These are phyloP conservation scores for Xylariaceae sp. DNA, from an alignment of 2,329 filamentous ascomycete genomes.

Conservation along the genomic window DNA sequence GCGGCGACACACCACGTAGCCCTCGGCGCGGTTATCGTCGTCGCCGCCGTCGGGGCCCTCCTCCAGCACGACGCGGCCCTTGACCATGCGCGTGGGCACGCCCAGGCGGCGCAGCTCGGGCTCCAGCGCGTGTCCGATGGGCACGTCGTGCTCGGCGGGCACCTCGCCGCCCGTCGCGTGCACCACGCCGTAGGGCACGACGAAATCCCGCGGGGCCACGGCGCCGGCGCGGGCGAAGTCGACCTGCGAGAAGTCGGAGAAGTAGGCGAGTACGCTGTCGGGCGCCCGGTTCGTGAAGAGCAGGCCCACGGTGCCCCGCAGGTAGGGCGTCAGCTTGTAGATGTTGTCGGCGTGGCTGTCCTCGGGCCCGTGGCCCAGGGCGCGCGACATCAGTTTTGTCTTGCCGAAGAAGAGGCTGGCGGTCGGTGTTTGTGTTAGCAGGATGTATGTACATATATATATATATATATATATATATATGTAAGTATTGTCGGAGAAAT, in stretches of 20 bases:
- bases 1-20: slow-evolving; percentile 81
- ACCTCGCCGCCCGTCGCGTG: slow-evolving; percentile 81
- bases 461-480: background rate
- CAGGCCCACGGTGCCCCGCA: slow-evolving; percentile 83
- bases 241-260: slow-evolving; percentile 70
- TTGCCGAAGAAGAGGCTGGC: slow-evolving; percentile 94
- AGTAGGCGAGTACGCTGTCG: slow-evolving; percentile 69
- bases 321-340: slow-evolving; percentile 67
- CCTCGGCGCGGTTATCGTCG: slow-evolving; percentile 45
- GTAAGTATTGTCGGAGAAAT: slow-evolving; percentile 2
- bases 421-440: background rate
- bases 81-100: slow-evolving; percentile 85
- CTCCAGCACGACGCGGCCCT: slow-evolving; percentile 80
- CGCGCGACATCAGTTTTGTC: slow-evolving; percentile 98
- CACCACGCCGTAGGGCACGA: slow-evolving; percentile 80
- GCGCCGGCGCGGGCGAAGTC: slow-evolving; percentile 93
- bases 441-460: background rate
- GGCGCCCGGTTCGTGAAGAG: slow-evolving; percentile 83
- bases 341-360: slow-evolving; percentile 82
- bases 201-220: slow-evolving; percentile 72
- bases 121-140: slow-evolving; percentile 85
- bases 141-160: slow-evolving; percentile 78
- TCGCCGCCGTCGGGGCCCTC: slow-evolving; percentile 50
- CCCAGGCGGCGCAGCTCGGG: slow-evolving; percentile 86
- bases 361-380: slow-evolving; percentile 77